Evolutionary conservation across 208 protist genomes (phyloP).

Genomic region (Porcisia hertigi): DNA sequence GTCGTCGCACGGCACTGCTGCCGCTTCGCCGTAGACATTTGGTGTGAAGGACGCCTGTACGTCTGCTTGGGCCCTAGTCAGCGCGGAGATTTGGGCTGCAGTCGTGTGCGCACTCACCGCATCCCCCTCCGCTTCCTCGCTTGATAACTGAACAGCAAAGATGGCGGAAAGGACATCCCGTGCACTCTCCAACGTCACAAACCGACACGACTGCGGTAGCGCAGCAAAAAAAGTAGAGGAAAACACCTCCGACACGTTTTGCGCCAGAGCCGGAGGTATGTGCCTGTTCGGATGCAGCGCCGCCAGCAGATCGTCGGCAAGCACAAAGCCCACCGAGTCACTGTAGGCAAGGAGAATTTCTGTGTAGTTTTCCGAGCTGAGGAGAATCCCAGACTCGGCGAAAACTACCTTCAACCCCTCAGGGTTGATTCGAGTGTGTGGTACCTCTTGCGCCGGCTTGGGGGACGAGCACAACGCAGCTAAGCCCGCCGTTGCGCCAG

Average conservation of each 20-base stretch:
- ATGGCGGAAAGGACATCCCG: constrained; percentile 24
- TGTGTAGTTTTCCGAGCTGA: constrained; percentile 55
- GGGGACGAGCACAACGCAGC: not conserved
- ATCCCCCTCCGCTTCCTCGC: constrained; percentile 8
- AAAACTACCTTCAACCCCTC: constrained; percentile 70
- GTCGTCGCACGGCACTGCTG: constrained; percentile 42
- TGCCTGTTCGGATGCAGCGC: constrained; percentile 26
- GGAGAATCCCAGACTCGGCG: constrained; percentile 54
- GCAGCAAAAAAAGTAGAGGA: constrained; percentile 11
- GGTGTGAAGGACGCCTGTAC: constrained; percentile 27
- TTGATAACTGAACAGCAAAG: constrained; percentile 21
- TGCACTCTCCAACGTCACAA: constrained; percentile 35
- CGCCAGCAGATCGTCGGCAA: constrained; percentile 45
- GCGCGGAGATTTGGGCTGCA: not conserved
- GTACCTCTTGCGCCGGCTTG: not conserved
- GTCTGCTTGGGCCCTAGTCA: constrained; percentile 11
- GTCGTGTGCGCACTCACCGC: not conserved
- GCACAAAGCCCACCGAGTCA: constrained; percentile 76
- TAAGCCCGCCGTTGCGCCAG: not conserved
- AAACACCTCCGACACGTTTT: constrained; percentile 5
- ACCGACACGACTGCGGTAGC: constrained; percentile 9
- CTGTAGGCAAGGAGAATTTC: constrained; percentile 59
- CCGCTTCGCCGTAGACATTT: constrained; percentile 20
- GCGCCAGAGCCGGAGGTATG: not conserved
- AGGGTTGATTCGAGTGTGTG: constrained; percentile 58